Evolutionary conservation across 176 grass and related monocot species (phyloP), one percentile per base, ranked within the genome.

Genomic region (Alloteropsis semialata): DNA sequence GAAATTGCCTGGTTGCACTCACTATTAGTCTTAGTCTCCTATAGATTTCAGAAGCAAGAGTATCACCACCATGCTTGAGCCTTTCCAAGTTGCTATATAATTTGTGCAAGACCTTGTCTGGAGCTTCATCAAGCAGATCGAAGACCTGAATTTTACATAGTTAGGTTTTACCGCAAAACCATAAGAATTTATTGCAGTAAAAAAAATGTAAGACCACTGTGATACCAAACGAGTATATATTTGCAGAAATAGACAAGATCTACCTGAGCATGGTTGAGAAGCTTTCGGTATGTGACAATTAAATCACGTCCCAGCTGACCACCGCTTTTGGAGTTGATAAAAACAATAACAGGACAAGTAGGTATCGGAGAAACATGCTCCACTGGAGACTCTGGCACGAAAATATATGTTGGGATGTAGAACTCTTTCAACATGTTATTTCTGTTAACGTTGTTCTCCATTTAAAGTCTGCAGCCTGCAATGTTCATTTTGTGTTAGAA

Each of bases 211-310:
- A 58, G 11, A 64, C 21, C 53, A 43, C 14, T 65, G 65, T 37
- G 27, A 70, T 62, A 27, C 36, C 33, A 56, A 55, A 74, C 39
- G 74, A 78, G 39, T 57, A 50, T 54, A n/a, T n/a, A 66, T 67
- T 74, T 63, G 54, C 19, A 42, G 13, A 74, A 66, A 51, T 18
- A 79, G 74, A 69, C 48, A 87, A 61, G 27, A 60, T 81, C 74
- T 89, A 99, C 96, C 93, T 96, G 93, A 78, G 87, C 80, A 67
- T 70, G 85, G 78, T 99, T 99, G 80, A 96, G 89, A 86, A 96
- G 83, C 48, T 96, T 78, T 49, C 87, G 87, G 65, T 88, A 94
- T 53, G 93, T 92, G 38, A 80, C 83, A 84, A 99, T 88, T 51
- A 99, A 84, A 71, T 82, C 57, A 65, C 68, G 68, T 65, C 96